Base-by-base conservation (phyloP, 148 eudicot species). In the Silene uniflora region DNA sequence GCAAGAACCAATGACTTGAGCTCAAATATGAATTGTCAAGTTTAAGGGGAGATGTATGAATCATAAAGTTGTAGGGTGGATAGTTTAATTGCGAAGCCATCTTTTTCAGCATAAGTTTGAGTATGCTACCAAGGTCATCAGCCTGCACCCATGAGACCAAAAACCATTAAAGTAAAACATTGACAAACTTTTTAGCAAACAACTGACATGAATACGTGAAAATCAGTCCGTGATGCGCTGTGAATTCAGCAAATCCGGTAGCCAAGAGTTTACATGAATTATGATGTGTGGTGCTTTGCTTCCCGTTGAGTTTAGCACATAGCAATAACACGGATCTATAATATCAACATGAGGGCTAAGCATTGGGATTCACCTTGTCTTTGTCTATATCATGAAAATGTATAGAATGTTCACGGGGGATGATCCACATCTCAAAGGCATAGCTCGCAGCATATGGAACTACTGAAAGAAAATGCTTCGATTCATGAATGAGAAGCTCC, bases 381-480 rank as follows among this genome's bases (percentile, higher is more conserved):
- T 67, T 59, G 75, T 92, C 89, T 63, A 96, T 75, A 69, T 92
- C 86, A 22, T 91, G 93, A 76, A 92, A 96, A 86, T 96, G 97
- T 64, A 91, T 77, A 65, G 90, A 85, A 81, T 96, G 99, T 69
- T 66, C 59, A 39, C 84, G 84, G 7, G 99, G 98, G 79, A 92
- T 75, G 52, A 92, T 96, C 99, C 99, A 96, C 71, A 88, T 85
- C 88, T 96, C 99, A 72, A 96, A 95, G 84, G 98, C 90, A 81
- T 82, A 92, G 63, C 84, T 81, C 10, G 99, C 92, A 39, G 99
- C 99, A 84, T 77, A 96, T 25, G 99, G 99, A 63, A 85, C 91
- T 59, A 89, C 68, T 22, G 99, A 83, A 83, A 91, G 68, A 76
- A 92, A 96, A 81, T 92, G 89, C 44, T 35, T 62, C 47, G 99